Percentiles rank a stretch among this genome's conserved stretches.
Evolutionary conservation across 345 rosid genomes (phyloP).

Genomic region (Pseudoturritis turrita): DNA sequence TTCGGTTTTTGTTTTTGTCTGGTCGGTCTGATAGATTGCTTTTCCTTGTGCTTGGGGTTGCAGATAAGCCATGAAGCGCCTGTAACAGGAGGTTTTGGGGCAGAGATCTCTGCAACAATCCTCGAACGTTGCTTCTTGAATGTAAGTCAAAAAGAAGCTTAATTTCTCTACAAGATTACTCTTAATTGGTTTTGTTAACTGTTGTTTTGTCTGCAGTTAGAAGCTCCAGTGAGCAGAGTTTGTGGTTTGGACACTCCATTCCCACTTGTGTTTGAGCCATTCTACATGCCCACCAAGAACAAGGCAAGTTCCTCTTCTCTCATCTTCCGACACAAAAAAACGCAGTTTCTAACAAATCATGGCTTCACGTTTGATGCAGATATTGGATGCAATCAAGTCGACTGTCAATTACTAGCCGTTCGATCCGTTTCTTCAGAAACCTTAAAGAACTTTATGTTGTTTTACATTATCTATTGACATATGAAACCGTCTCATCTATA

Average conservation of each 20-base stretch:
- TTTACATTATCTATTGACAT: neutral
- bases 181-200: neutral
- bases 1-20: neutral
- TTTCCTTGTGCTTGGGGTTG: constrained; percentile 13
- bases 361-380: constrained; percentile 41
- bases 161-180: neutral
- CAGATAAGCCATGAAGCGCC: constrained; percentile 96
- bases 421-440: neutral
- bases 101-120: constrained; percentile 85
- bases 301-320: constrained; percentile 37
- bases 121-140: constrained; percentile 81
- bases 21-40: neutral
- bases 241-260: constrained; percentile 93
- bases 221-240: constrained; percentile 82
- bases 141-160: constrained; percentile 24
- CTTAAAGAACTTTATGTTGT: neutral
- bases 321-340: neutral
- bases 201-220: constrained; percentile 46
- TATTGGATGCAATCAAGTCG: constrained; percentile 74
- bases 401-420: constrained; percentile 56
- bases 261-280: constrained; percentile 90
- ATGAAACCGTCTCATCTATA: too few relatives aligned
- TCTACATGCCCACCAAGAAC: constrained; percentile 86
- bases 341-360: neutral
- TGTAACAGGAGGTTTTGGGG: constrained; percentile 91